Evolutionary conservation across 305 asterid genomes (phyloP), one percentile per base, ranked within the genome.

Genomic region (Caryopteris hybrid): DNA sequence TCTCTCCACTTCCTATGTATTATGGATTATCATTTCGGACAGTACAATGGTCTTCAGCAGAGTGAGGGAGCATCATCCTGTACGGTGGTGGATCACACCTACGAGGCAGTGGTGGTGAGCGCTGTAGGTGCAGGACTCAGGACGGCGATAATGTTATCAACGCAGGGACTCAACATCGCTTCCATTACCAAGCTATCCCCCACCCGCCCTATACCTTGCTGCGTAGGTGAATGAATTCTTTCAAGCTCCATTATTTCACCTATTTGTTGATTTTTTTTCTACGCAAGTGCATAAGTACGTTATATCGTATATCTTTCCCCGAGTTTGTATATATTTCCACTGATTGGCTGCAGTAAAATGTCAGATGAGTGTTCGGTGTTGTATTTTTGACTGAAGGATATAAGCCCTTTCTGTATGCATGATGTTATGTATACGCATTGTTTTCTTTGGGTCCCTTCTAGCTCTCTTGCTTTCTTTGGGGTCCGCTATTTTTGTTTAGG

Each of bases 81-180:
- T 46, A 91, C 98, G n/a, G 83, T 94, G 45, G 99, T 94, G 74
- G 99, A 94, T 81, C 99, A 94, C 86, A 91, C 98, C 53, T 91
- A 91, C 42, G 99, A 94, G 77, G 99, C 99, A 3, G 96, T 94
- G 59, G 99, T 94, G 70, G 98, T 94, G 21, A 98, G 99, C 8
- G 99, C 99, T 9, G 99, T 98, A 10, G 99, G 99, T 12, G 99
- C 99, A 2, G 99, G 99, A 27, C 89, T 94, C 45, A 83, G 99
- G 74, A 98, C 99, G 0, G 99, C 99, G 5, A 94, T 94, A 61
- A 98, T 98, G 65, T 80, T 94, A 64, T 94, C 99, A 0, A 97
- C 91, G 89, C 96, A 91, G 74, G 97, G 99, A 67, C 91, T 94
- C 85, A 91, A 94, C 66, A 94, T 97, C 29, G 99, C 97, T 74